Conservation (phyloP, 352 stramenopile genomes). For the Phytophthora vignae region DNA sequence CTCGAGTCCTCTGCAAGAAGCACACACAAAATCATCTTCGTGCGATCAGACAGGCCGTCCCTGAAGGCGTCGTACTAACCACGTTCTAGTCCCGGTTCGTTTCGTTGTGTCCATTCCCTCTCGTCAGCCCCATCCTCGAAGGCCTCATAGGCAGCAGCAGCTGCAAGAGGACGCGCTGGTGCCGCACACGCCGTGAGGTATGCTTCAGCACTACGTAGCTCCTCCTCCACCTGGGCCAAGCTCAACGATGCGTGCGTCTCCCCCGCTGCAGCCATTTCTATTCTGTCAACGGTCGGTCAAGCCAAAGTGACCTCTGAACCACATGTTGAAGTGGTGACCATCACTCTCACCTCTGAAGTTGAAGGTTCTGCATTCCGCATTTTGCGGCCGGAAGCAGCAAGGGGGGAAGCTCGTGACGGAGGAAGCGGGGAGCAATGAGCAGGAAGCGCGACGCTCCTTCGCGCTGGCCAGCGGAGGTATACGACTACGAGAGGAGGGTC, state of each 20-base stretch:
- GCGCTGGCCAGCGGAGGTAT: conserved; percentile 52
- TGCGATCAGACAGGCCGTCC: not conserved
- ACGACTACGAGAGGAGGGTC: conserved; percentile 52
- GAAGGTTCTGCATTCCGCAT: conserved; percentile 43
- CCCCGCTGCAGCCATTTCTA: conserved; percentile 27
- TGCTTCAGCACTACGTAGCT: conserved; percentile 65
- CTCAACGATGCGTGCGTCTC: conserved; percentile 36
- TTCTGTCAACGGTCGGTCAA: conserved; percentile 28
- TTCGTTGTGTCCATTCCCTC: conserved; percentile 10
- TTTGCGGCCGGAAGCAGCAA: conserved; percentile 15
- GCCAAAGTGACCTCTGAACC: conserved; percentile 8
- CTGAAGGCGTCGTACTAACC: not conserved
- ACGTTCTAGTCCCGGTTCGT: conserved; percentile 9
- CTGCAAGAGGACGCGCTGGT: not conserved
- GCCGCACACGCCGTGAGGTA: conserved; percentile 50
- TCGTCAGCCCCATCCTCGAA: not conserved
- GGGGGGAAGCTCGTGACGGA: not conserved
- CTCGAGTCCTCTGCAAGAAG: conserved; percentile 22
- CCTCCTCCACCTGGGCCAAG: conserved; percentile 71
- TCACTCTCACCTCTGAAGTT: conserved; percentile 53
- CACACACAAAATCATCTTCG: not conserved
- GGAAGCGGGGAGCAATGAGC: conserved; percentile 3
- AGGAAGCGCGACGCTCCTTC: not conserved
- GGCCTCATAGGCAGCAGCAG: not conserved
- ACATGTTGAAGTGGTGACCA: conserved; percentile 62